Base-by-base conservation (phyloP, 116 monocot genomes). In the Cymodocea nodosa region DNA sequence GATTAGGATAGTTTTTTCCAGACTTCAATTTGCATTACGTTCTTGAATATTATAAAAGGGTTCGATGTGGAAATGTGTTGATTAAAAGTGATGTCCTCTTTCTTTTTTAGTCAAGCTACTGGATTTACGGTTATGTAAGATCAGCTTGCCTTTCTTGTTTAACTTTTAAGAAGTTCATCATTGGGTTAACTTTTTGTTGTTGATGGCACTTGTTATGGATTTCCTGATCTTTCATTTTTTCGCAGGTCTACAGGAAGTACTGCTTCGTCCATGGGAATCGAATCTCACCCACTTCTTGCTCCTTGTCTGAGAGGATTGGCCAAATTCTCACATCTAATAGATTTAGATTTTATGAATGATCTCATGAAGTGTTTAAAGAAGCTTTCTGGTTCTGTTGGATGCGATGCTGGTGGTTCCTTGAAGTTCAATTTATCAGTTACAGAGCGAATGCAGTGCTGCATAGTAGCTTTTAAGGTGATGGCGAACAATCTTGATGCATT, bases 241-340 rank as follows among this genome's bases (percentile, higher is more conserved):
- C 77, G 53, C 80, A 89, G 86, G 78, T 67, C 71, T 44, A 44
- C 6, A 44, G 6, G 1, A 3, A 44, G 6, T 44, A 0, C 15
- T 70, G 35, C 52, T 68, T 11, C 54, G 68, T 62, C 66, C 44
- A 67, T 65, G 74, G 77, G 71, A 13, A 73, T 59, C 68, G 76
- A 51, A 24, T 17, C 60, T 35, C 83, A 83, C 56, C 95, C 97
- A 30, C 63, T 97, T 25, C 91, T 97, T 73, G 80, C 76, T 74
- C 73, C 88, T 49, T 97, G 97, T 75, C 73, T 97, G 80, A 80
- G 60, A 50, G 91, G 97, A 36, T 70, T 97, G 50, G 91, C 81
- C 52, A 97, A 91, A 69, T 97, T 91, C 62, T 91, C 97, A 51
- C 91, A 97, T 75, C 74, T 97, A 70, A 87, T 97, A 67, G 97